These are phyloP conservation scores for Fragaria ananassa DNA, from an alignment of 306 rosid species.

Conservation along the genomic window DNA sequence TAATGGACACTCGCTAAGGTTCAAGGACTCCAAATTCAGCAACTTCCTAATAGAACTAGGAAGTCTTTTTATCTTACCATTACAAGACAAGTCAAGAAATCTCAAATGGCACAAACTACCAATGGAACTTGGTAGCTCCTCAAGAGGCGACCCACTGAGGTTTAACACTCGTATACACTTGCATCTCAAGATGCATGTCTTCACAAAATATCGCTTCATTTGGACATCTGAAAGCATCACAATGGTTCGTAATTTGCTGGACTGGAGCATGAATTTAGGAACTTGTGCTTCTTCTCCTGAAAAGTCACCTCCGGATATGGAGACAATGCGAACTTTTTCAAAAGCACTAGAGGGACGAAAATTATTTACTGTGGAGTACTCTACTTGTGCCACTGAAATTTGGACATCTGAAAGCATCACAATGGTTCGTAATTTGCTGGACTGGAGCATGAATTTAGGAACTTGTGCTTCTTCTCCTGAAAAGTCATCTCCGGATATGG, in stretches of 20 bases:
- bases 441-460: too few relatives aligned
- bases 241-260: neutral
- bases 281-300: neutral
- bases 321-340: neutral
- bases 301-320: neutral
- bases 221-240: neutral
- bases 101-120: conserved; percentile 10
- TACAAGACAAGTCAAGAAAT: neutral
- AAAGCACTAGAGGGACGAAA: neutral
- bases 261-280: neutral
- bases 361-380: neutral
- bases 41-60: conserved; percentile 16
- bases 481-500: too few relatives aligned
- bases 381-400: neutral
- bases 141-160: neutral
- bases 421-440: too few relatives aligned
- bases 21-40: conserved; percentile 4
- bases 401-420: too few relatives aligned
- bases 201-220: neutral
- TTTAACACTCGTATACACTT: neutral
- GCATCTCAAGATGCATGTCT: neutral
- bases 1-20: neutral
- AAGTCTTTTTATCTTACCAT: neutral
- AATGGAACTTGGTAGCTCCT: conserved; percentile 1
- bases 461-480: too few relatives aligned